phyloP scores from a whole-genome alignment of 2,329 filamentous ascomycete genomes.

The Neophaeococcomyces mojaviensis region DNA sequence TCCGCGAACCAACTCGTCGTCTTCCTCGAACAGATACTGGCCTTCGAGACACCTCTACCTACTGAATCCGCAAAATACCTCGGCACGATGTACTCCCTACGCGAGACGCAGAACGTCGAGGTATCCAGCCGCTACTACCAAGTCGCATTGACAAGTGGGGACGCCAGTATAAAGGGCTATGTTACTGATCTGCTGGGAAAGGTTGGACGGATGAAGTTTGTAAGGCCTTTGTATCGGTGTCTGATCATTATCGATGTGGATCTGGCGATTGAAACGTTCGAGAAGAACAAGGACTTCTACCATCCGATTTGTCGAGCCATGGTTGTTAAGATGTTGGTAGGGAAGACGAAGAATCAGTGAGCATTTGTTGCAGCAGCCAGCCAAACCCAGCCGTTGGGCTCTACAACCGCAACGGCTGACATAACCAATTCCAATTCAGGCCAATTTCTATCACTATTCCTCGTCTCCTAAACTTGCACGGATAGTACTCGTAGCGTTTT shows the following conservation, averaged over 20 bases:
- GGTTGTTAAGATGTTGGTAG: constrained; percentile 75
- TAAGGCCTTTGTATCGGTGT: constrained; percentile 67
- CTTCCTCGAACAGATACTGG: constrained; percentile 74
- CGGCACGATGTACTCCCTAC: constrained; percentile 66
- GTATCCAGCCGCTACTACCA: constrained; percentile 72
- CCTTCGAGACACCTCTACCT: constrained; percentile 57
- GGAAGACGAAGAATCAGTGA: constrained; percentile 18
- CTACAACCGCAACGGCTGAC: too few relatives aligned
- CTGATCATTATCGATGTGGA: constrained; percentile 67
- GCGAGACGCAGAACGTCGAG: constrained; percentile 75
- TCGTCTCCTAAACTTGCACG: too few relatives aligned
- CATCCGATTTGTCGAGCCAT: constrained; percentile 85
- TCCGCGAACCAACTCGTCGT: constrained; percentile 84
- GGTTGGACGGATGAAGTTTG: constrained; percentile 96
- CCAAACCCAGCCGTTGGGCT: too few relatives aligned
- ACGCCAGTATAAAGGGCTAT: constrained; percentile 60
- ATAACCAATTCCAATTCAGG: too few relatives aligned
- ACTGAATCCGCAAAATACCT: constrained; percentile 61
- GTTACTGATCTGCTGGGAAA: constrained; percentile 67
- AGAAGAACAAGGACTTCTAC: constrained; percentile 84
- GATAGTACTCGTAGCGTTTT: too few relatives aligned
- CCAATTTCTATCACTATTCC: too few relatives aligned
- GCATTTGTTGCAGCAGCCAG: too few relatives aligned
- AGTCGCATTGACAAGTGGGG: constrained; percentile 68
- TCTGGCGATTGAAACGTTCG: constrained; percentile 73